Percentiles rank a stretch among this genome's conserved stretches.
Evolutionary conservation across 768 basidiomycete species (phyloP).

Genomic region (Pseudohyphozyma bogoriensis): DNA sequence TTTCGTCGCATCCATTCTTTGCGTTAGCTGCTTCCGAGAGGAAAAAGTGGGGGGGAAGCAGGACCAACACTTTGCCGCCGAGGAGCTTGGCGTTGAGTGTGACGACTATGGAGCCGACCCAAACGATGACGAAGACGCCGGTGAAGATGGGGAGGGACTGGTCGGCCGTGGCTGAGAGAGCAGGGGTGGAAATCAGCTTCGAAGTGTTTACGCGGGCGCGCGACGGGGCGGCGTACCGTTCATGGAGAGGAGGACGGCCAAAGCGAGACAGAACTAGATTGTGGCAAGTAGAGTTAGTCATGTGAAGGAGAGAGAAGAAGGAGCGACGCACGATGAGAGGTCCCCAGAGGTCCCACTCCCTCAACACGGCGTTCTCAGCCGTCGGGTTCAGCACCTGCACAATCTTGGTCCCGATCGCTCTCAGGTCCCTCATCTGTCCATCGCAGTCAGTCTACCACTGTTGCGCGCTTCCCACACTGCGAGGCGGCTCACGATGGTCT

Average conservation of each 20-base stretch:
- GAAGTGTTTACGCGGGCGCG: background rate
- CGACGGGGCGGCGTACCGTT: slow-evolving; percentile 57
- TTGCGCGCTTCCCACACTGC: rapidly evolving
- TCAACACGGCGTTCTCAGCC: slow-evolving; percentile 60
- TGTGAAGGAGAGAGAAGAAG: slow-evolving; percentile 6
- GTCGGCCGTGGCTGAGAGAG: slow-evolving; percentile 58
- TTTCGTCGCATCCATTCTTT: slow-evolving; percentile 46
- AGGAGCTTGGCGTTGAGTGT: slow-evolving; percentile 82
- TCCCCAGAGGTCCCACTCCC: slow-evolving; percentile 98
- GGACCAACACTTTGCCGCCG: slow-evolving; percentile 41
- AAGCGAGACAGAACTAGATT: slow-evolving; percentile 52
- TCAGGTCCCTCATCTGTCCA: slow-evolving; percentile 69
- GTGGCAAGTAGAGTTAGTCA: slow-evolving; percentile 26
- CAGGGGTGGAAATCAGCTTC: no score
- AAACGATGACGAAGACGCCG: slow-evolving; percentile 72
- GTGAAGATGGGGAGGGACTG: slow-evolving; percentile 87
- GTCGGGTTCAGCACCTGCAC: slow-evolving; percentile 86
- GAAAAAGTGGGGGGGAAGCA: background rate
- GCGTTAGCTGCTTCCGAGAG: background rate
- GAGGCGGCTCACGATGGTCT: slow-evolving; percentile 63
- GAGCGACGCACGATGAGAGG: slow-evolving; percentile 50
- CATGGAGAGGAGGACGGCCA: slow-evolving; percentile 75
- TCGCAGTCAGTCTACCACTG: background rate
- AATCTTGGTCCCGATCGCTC: slow-evolving; percentile 84
- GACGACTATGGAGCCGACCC: slow-evolving; percentile 77